Evolutionary conservation across 108 stramenopile genomes (phyloP).

Genomic region (Aurantiochytrium sp.): DNA sequence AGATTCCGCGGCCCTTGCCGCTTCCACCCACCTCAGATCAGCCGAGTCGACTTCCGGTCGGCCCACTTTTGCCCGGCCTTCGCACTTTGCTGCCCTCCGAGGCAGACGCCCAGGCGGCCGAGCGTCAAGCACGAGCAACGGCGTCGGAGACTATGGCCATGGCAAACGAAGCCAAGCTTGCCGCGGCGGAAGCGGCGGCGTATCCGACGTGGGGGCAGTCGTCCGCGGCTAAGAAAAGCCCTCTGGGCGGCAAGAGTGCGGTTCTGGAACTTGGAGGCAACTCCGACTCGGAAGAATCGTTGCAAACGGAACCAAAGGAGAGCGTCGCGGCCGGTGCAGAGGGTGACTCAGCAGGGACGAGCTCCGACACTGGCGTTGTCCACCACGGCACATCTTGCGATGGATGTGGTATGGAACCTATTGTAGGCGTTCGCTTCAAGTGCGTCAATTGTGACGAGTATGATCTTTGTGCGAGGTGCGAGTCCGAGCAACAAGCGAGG

Average conservation of each 20-base stretch:
- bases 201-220: too few species aligned
- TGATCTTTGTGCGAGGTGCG: slow-evolving; percentile 28
- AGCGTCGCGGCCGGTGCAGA: too few species aligned
- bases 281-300: too few species aligned
- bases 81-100: neutral
- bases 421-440: slow-evolving; percentile 22
- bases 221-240: too few species aligned
- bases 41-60: neutral
- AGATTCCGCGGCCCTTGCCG: neutral
- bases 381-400: slow-evolving; percentile 23
- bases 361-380: neutral
- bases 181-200: too few species aligned
- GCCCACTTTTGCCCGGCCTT: neutral
- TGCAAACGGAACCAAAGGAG: too few species aligned
- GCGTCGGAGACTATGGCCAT: too few species aligned
- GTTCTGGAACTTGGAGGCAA: too few species aligned
- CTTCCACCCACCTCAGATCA: neutral
- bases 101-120: neutral
- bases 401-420: slow-evolving; percentile 9
- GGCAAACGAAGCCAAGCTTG: too few species aligned
- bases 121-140: neutral
- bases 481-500: neutral
- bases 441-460: slow-evolving; percentile 6
- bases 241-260: too few species aligned
- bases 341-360: too few species aligned